A percentile compares a stretch with the other conserved stretches of the same genome.
Evolutionary conservation across 2,329 filamentous ascomycete species (phyloP).

Genomic region (Trichoderma arundinaceum): DNA sequence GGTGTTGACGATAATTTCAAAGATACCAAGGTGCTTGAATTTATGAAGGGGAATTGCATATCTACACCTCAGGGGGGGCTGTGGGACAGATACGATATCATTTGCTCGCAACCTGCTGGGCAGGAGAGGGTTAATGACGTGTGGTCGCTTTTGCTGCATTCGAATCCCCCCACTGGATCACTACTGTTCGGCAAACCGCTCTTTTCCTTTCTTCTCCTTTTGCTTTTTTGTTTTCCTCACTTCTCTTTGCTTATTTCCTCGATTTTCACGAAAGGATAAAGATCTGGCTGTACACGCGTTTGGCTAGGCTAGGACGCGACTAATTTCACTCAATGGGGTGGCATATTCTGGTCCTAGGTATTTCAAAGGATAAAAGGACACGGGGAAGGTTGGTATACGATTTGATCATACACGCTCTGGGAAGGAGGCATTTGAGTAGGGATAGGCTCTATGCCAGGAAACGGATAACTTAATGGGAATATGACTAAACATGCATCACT

Average conservation of each 20-base stretch:
- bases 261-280: not conserved
- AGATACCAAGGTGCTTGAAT: slow-evolving; percentile 31
- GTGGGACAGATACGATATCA: slow-evolving; percentile 1
- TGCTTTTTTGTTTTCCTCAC: not conserved
- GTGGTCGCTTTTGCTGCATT: slow-evolving; percentile 21
- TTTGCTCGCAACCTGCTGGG: slow-evolving; percentile 22
- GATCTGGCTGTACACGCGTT: slow-evolving; percentile 19
- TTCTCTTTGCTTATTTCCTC: not conserved
- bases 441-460: slow-evolving; percentile 6
- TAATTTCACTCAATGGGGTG: not conserved
- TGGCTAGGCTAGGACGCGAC: slow-evolving; percentile 5
- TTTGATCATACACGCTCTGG: slow-evolving; percentile 13
- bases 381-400: not conserved
- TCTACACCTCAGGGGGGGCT: slow-evolving; percentile 1
- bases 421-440: slow-evolving; percentile 3
- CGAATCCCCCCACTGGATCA: slow-evolving; percentile 15
- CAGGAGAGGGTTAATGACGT: slow-evolving; percentile 14
- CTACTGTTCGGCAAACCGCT: slow-evolving; percentile 3
- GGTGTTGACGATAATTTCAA: slow-evolving; percentile 32
- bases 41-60: slow-evolving; percentile 19
- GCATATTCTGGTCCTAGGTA: slow-evolving; percentile 1
- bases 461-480: slow-evolving; percentile 22
- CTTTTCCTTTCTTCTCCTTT: not conserved
- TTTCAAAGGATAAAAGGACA: slow-evolving; percentile 10
- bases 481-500: slow-evolving; percentile 16